Base-by-base conservation (phyloP, 2,329 filamentous ascomycete species). In the Trematosphaeria pertusa region DNA sequence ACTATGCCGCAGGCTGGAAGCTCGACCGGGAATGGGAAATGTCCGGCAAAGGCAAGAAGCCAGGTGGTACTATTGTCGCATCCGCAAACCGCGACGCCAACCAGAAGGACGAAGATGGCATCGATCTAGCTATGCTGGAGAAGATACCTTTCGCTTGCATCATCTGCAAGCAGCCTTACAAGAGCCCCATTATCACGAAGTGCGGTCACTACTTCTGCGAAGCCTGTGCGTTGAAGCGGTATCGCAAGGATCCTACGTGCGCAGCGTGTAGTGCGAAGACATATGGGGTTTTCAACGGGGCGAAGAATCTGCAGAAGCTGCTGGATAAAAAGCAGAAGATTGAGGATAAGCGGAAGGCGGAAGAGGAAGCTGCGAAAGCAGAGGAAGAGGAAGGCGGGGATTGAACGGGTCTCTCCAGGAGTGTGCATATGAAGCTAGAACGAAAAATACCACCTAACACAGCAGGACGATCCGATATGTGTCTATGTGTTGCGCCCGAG, bases 161-260 rank as follows among this genome's bases (percentile, higher is more conserved):
- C 54, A 90, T 96, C 52, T 97, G 92, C 78, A 85, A 87, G 61
- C 82, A 85, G 28, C 73, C 85, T 1, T 97, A 96, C 73, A 87
- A 85, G 61, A 81, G 83, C 46, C 93, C 94, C 0, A 83, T 97
- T 10, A 77, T 93, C 18, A 97, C 94, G 10, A 88, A 91, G 56
- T 99, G 94, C 59, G 89, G 91, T 0, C 94, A 99, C 71, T 97
- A 97, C 71, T 97, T 97, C 67, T 99, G 94, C 69, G 89, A 97
- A 71, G 79, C 82, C 1, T 99, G 94, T 71, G 94, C 94, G 19
- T 76, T 97, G 60, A 85, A 89, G 67, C 77, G 92, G 56, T 97
- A 97, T 69, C 81, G 88, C 53, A 94, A 90, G 67, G 90, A 92
- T 61, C 92, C 92, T 3, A 85, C 84, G 2, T 97, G 94, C 71